Evolutionary conservation across 2,329 filamentous ascomycete genomes (phyloP), one percentile per base, ranked within the genome.

Genomic region (Colletotrichum higginsianum): DNA sequence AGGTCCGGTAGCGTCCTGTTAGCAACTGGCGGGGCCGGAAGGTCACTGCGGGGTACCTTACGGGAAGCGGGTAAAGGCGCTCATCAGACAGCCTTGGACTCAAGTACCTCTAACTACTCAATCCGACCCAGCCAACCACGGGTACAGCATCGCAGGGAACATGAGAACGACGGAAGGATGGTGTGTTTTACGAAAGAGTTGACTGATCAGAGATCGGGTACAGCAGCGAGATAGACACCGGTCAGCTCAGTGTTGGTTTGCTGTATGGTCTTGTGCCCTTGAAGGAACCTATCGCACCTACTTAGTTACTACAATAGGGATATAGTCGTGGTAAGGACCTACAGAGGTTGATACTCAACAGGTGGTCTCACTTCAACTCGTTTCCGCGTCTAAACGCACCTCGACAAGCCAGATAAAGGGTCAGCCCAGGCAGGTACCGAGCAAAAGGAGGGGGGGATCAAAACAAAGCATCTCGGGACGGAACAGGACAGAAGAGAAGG

Each of bases 1-100:
- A 15, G 23, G 12, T 8, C 11, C 53, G 50, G 42, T 64, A 50
- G 42, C 30, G 64, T 47, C 42, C 53, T 71, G 64, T 71, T 67
- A 71, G 57, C 23, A 47, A 57, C 52, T 55, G 50, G 50, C 57
- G 64, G 68, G 68, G 50, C 57, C 35, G 47, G 35, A 44, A 71
- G 38, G 68, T 71, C 65, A 52, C 57, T 44, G 52, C 58, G 64
- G 57, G 38, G 68, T 57, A 52, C 57, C 52, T 38, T 9, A 4
- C 16, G 47, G 40, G 30, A 66, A 56, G 62, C 61, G 40, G 49
- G 30, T 30, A 69, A 42, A 23, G 11, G n/a, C 21, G 11, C 52
- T 38, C 47, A 44, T 63, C 35, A 18, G 38, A 35, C 30, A 40
- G 23, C 15, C 23, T 47, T 60, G 40, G 12, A 42, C 7, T 57